These are phyloP conservation scores for Globisporangium paroecandrum DNA, from an alignment of 352 stramenopile species.

Conservation along the genomic window DNA sequence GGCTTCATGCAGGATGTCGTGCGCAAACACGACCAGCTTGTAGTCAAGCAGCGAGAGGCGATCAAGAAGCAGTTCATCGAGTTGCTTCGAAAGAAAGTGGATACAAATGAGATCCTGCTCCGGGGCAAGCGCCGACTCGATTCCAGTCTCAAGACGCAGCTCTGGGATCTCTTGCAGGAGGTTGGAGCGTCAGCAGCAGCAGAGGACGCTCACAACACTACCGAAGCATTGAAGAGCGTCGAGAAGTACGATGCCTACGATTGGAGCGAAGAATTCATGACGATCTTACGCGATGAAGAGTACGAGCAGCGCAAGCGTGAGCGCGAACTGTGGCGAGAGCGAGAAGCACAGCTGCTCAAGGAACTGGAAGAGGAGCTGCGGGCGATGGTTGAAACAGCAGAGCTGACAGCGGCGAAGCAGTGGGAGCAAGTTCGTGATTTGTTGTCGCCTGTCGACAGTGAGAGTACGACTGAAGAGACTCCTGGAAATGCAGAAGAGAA, in stretches of 20 bases:
- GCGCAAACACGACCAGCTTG: slow-evolving; percentile 45
- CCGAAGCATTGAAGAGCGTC: slow-evolving; percentile 26
- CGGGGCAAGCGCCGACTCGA: slow-evolving; percentile 39
- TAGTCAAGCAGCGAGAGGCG: slow-evolving; percentile 37
- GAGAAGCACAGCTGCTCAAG: slow-evolving; percentile 30
- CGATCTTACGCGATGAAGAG: slow-evolving; percentile 43
- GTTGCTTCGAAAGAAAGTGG: slow-evolving; percentile 32
- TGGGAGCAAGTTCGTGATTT: slow-evolving; percentile 5
- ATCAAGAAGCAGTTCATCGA: slow-evolving; percentile 41
- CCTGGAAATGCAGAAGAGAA: neutral
- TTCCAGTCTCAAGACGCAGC: slow-evolving; percentile 37
- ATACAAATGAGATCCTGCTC: slow-evolving; percentile 24
- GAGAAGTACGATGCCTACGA: slow-evolving; percentile 64
- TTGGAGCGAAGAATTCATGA: slow-evolving; percentile 52
- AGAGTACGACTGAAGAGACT: neutral
- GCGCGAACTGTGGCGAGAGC: slow-evolving; percentile 38
- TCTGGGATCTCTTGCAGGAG: slow-evolving; percentile 41
- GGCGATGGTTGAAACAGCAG: slow-evolving; percentile 19
- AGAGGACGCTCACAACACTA: slow-evolving; percentile 9
- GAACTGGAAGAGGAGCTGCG: slow-evolving; percentile 25
- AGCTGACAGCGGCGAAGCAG: slow-evolving; percentile 5
- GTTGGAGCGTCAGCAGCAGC: neutral
- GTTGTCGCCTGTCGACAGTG: neutral
- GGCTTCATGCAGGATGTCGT: slow-evolving; percentile 63
- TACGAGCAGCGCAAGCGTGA: slow-evolving; percentile 43